Evolutionary conservation across 1,284 basidiomycete species (phyloP).

Genomic region (Fistulina hepatica): DNA sequence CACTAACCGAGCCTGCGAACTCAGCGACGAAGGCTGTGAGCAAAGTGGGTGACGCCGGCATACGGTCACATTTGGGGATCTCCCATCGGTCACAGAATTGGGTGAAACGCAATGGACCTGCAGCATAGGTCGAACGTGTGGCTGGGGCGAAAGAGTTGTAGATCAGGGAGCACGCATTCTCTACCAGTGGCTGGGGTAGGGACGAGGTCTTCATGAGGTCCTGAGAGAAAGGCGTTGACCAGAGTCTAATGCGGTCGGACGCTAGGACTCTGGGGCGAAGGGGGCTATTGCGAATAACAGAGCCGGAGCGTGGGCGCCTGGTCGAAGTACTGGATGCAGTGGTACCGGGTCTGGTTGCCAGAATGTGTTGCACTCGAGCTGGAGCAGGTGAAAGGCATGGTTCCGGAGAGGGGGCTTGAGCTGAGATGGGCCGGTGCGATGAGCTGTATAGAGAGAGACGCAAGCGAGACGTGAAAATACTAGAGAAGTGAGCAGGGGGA

Average conservation of each 20-base stretch:
- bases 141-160: too few species aligned
- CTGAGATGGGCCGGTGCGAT: too few species aligned
- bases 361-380: not conserved
- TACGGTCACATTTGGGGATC: constrained; percentile 7
- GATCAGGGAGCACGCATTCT: too few species aligned
- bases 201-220: too few species aligned
- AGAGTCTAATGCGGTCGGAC: constrained; percentile 14
- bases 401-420: not conserved
- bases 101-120: constrained; percentile 16
- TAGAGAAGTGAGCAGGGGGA: too few species aligned
- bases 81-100: constrained; percentile 13
- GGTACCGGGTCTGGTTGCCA: not conserved
- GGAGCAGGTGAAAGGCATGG: not conserved
- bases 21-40: constrained; percentile 6
- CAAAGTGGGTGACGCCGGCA: constrained; percentile 11
- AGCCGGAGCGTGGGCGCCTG: not conserved
- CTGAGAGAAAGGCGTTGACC: too few species aligned
- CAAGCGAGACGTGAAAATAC: too few species aligned
- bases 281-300: constrained; percentile 11
- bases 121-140: constrained; percentile 13
- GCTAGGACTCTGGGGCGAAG: constrained; percentile 8
- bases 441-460: too few species aligned
- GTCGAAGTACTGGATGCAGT: not conserved
- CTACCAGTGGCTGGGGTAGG: too few species aligned
- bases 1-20: constrained; percentile 1